Evolutionary conservation across 129 eudicot species (phyloP).

Genomic region (Logfia minima): DNA sequence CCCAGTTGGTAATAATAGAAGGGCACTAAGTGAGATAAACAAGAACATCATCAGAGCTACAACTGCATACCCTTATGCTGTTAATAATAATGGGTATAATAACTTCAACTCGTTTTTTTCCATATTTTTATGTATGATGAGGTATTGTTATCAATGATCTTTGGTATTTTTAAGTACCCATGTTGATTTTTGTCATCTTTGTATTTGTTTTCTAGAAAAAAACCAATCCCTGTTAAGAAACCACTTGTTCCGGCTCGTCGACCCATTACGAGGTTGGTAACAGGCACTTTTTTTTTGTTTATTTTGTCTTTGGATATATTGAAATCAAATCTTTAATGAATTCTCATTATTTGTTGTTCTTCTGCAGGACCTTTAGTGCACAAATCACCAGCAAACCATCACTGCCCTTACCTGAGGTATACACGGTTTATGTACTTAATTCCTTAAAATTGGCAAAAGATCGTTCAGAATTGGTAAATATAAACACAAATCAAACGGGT

Average conservation of each 20-base stretch:
- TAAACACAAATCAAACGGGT: background rate
- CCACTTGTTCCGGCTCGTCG: slow-evolving; percentile 63
- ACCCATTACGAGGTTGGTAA: slow-evolving; percentile 76
- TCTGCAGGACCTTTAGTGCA: slow-evolving; percentile 68
- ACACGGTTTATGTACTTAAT: background rate
- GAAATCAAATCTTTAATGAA: background rate
- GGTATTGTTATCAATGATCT: background rate
- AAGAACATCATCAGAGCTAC: slow-evolving; percentile 58
- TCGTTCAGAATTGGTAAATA: background rate
- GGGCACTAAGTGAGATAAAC: slow-evolving; percentile 65
- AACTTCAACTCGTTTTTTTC: slow-evolving; percentile 14
- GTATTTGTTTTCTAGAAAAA: slow-evolving; percentile 38
- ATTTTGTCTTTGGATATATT: slow-evolving; percentile 5
- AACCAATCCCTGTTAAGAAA: slow-evolving; percentile 45
- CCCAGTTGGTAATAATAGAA: slow-evolving; percentile 49
- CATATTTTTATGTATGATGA: background rate
- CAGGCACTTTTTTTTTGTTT: slow-evolving; percentile 20
- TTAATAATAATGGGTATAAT: slow-evolving; percentile 44
- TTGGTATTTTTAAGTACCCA: slow-evolving; percentile 3
- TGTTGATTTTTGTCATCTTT: slow-evolving; percentile 5
- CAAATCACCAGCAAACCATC: slow-evolving; percentile 44
- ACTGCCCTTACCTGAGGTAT: slow-evolving; percentile 43
- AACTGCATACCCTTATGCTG: slow-evolving; percentile 42
- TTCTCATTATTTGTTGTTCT: slow-evolving; percentile 6
- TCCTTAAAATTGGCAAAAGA: background rate